Conservation (phyloP, 768 basidiomycete species). For the Suillus sp. region DNA sequence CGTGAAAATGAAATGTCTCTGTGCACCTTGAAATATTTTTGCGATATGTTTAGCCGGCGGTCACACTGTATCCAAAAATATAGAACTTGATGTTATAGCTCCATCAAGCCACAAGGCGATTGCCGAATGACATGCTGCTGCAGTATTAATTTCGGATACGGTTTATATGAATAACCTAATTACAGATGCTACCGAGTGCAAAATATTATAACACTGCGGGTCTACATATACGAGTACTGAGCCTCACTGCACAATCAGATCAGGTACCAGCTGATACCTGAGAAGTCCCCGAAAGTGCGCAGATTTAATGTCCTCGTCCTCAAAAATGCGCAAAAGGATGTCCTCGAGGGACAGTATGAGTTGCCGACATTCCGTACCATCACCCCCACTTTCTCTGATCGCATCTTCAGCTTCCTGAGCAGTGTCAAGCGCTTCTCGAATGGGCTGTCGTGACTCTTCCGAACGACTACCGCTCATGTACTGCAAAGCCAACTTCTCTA, state of each 20-base stretch:
- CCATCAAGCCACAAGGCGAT: background rate
- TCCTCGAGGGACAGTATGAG: background rate
- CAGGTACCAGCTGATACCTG: background rate
- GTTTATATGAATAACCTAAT: too few relatives aligned
- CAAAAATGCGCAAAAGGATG: background rate
- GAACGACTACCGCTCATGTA: background rate
- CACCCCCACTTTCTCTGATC: background rate
- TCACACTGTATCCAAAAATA: background rate
- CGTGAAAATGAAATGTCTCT: too few relatives aligned
- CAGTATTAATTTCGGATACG: too few relatives aligned
- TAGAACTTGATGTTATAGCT: background rate
- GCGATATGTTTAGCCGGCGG: background rate
- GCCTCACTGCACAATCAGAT: background rate
- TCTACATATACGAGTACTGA: background rate
- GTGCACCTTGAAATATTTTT: background rate
- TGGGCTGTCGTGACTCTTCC: background rate
- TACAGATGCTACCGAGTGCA: too few relatives aligned
- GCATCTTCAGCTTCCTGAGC: background rate
- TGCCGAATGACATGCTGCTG: background rate
- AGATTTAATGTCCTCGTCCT: background rate
- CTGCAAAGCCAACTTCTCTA: background rate
- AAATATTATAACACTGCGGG: too few relatives aligned
- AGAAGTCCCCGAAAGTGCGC: background rate
- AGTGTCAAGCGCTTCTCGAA: background rate
- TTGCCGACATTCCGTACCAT: background rate